phyloP scores from a whole-genome alignment of 805 yeast genomes.

The Pichia eremophila region DNA sequence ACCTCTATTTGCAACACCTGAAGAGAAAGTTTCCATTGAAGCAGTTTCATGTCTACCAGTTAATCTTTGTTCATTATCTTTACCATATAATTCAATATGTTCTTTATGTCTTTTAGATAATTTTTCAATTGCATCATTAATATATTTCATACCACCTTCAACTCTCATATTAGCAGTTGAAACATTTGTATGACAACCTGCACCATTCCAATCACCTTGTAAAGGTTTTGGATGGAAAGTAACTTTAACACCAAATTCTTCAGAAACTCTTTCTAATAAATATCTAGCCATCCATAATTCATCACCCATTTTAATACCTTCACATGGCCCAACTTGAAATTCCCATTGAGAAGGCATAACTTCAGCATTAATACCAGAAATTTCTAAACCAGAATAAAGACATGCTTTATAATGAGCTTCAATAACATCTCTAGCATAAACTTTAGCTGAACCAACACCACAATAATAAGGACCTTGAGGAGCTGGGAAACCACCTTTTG shows the following conservation, averaged over 20 bases:
- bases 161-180: constrained; percentile 86
- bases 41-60: constrained; percentile 99
- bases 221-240: constrained; percentile 99
- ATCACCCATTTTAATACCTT: constrained; percentile 94
- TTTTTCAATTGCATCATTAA: constrained; percentile 87
- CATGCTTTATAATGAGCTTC: constrained; percentile 99
- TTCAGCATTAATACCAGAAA: constrained; percentile 97
- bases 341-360: constrained; percentile 99
- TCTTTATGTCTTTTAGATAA: constrained; percentile 93
- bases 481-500: constrained; percentile 99
- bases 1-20: constrained; percentile 99
- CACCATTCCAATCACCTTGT: constrained; percentile 99
- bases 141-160: constrained; percentile 93
- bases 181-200: constrained; percentile 99
- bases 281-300: constrained; percentile 95
- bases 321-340: constrained; percentile 98
- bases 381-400: constrained; percentile 79
- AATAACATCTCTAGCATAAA: constrained; percentile 93
- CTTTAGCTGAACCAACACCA: constrained; percentile 99
- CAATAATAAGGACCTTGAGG: constrained; percentile 99
- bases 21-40: constrained; percentile 77
- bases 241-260: constrained; percentile 97
- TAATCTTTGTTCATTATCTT: constrained; percentile 90
- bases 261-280: constrained; percentile 88
- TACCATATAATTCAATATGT: constrained; percentile 91